Base-by-base conservation (phyloP, 768 basidiomycete species). In the Pilatotrama ljubarskyi region DNA sequence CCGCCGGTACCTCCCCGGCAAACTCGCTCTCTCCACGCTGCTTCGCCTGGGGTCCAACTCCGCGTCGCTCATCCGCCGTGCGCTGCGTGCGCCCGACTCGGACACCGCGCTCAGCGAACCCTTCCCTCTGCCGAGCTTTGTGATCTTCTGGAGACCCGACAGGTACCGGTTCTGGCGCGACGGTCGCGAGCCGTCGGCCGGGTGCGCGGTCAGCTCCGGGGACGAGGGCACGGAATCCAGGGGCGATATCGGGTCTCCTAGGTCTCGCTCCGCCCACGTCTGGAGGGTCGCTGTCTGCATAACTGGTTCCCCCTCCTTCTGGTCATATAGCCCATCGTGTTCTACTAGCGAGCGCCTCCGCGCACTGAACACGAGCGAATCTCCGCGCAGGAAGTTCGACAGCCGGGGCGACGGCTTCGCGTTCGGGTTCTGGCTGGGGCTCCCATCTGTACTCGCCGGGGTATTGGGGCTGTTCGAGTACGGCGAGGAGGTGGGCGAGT, bases 371-470 rank as follows among this genome's bases (percentile, higher is more conserved):
- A 50, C 18, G 14, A 57, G 40, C 46, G 57, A 36, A 18, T 62
- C 61, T n/a, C 38, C 57, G 18, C 57, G 54, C 48, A 62, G 29
- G 9, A 70, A 59, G 42, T 66, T 64, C 36, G 68, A 59, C 42
- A 68, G 61, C 2, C 60, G 64, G 17, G 77, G 78, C 5, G 75
- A 60, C 1, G 76, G 75, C 59, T 77, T 77, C 61, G 77, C 69
- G 55, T 51, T n/a, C 32, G 48, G 29, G 9, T 35, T 37, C 10
- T 35, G 46, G 46, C 70, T 75, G 13, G 75, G 74, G 58, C 76
- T 77, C 9, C 17, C 49, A 51, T 26, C 68, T 61, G 59, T 22
- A 17, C 55, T 58, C 22, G 46, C 52, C 9, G 56, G 50, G 14
- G 51, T 55, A 9, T 61, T 61, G 2, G 61, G 53, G 46, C 52